Base-by-base conservation (phyloP, 441 rosid species). In the Mallotus repandus region DNA sequence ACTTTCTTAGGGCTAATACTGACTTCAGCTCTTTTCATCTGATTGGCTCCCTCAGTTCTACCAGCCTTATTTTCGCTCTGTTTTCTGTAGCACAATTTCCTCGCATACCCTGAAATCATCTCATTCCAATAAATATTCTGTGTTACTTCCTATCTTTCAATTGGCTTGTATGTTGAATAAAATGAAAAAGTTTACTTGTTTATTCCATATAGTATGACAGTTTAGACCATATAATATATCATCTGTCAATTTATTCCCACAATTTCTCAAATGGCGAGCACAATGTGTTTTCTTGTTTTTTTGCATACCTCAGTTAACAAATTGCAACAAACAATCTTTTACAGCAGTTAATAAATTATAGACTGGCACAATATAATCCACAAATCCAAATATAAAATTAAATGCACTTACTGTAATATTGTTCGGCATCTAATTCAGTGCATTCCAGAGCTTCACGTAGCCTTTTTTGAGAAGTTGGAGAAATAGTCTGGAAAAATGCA, bases 401-500 rank as follows among this genome's bases (percentile, higher is more conserved):
- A 45, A 10, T 82, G 61, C 55, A 80, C 94, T 83, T 87, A 95
- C 94, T 76, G 66, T 79, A 80, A 76, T 67, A 74, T 57, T 72
- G 85, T 48, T 86, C 84, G 41, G 87, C 86, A 22, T 78, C 82
- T 52, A 84, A 71, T 70, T 80, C 85, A 1, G 74, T 56, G 35
- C 82, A 80, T 65, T 87, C 87, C 93, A 91, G 80, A 74, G 92
- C 90, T 77, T 87, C 82, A 66, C 89, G 69, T 65, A 95, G 88
- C 79, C 80, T 83, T 68, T 86, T 86, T 84, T 84, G 99, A 59
- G 93, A 87, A 65, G 79, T 77, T 43, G 98, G 97, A 77, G 99
- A 95, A 75, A 95, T 89, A 72, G 74, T 84, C 99, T 93, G 96
- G 63, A 63, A 74, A 82, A 83, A 69, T 21, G 52, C 63, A 77